Evolutionary conservation across 495 filamentous ascomycete genomes (phyloP).

Genomic region (Echria macrotheca): DNA sequence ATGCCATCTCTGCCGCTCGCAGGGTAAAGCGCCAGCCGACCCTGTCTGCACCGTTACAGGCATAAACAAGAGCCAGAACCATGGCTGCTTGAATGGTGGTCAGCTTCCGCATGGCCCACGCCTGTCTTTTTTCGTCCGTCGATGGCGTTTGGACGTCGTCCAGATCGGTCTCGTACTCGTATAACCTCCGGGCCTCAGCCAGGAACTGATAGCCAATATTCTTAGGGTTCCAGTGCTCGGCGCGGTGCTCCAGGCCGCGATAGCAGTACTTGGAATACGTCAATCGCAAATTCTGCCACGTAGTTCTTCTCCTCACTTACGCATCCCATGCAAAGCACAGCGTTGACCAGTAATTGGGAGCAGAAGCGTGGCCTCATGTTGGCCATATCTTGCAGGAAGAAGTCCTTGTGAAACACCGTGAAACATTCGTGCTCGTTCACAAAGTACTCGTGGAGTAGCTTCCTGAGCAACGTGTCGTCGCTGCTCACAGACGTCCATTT

Average conservation of each 20-base stretch:
- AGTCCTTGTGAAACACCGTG: conserved; percentile 32
- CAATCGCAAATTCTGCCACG: no score
- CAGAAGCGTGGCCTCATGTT: conserved; percentile 28
- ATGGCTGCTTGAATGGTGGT: conserved; percentile 33
- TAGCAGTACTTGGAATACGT: conserved; percentile 24
- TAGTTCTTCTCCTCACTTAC: no score
- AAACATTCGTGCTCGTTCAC: conserved; percentile 35
- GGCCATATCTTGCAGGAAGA: conserved; percentile 35
- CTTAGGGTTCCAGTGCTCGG: conserved; percentile 34
- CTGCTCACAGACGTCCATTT: conserved; percentile 33
- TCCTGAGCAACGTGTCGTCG: conserved; percentile 30
- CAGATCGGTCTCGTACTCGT: conserved; percentile 27
- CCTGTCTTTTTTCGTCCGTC: conserved; percentile 16
- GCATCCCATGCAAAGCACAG: conserved; percentile 30
- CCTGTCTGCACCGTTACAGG: conserved; percentile 30
- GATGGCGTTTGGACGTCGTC: conserved; percentile 11
- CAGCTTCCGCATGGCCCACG: conserved; percentile 24
- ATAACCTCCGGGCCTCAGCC: conserved; percentile 35
- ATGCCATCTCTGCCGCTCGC: conserved; percentile 30
- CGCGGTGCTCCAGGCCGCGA: conserved; percentile 23
- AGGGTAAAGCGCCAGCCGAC: conserved; percentile 31
- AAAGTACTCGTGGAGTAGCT: conserved; percentile 31
- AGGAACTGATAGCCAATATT: conserved; percentile 34
- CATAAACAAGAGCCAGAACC: conserved; percentile 25
- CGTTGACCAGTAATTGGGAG: conserved; percentile 33